Base-by-base conservation (phyloP, 164 flowering plant genomes). In the Dillenia turbinata region DNA sequence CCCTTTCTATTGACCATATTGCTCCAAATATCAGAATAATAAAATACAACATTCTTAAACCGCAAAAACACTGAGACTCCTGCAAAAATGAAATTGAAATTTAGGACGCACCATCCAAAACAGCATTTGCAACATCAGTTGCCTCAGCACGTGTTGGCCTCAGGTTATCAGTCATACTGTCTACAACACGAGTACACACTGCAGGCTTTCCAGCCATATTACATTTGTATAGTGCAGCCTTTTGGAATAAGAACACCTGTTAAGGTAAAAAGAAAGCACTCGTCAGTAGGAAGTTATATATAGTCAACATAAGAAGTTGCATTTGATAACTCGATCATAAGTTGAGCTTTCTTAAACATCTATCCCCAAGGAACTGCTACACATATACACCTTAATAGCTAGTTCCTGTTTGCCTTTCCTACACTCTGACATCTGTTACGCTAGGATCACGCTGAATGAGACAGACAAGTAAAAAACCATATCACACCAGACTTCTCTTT, bases 91-190 rank as follows among this genome's bases (percentile, higher is more conserved):
- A 62, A 19, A 49, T 40, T 4, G 40, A 33, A 33, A 33, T 33
- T 33, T 33, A 33, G 40, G 10, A 66, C 73, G 47, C 49, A 91
- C 95, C 95, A 75, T 91, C 95, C 62, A 88, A 75, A 10, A 88
- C 89, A 63, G 92, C 90, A 81, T 90, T 90, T 19, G 94, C 95
- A 61, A 85, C 93, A 81, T 87, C 96, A 70, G 94, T 87, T 56
- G 97, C 97, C 69, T 90, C 97, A 9, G 94, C 97, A 72, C 97
- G 97, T 74, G 97, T 89, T 63, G 97, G 97, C 56, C 97, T 81
- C 60, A 91, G 79, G 74, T 91, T 91, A 64, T 80, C 90, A 22
- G 97, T 91, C 97, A 91, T 91, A 66, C 96, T 91, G 71, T 91
- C 97, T 59, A 91, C 96, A 60, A 91, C 97, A 75, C 97, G 94